Percentiles rank a stretch among this genome's conserved stretches.
These are phyloP conservation scores for Kentomonas sorsogonicus DNA, from an alignment of 208 protist genomes.

Conservation along the genomic window DNA sequence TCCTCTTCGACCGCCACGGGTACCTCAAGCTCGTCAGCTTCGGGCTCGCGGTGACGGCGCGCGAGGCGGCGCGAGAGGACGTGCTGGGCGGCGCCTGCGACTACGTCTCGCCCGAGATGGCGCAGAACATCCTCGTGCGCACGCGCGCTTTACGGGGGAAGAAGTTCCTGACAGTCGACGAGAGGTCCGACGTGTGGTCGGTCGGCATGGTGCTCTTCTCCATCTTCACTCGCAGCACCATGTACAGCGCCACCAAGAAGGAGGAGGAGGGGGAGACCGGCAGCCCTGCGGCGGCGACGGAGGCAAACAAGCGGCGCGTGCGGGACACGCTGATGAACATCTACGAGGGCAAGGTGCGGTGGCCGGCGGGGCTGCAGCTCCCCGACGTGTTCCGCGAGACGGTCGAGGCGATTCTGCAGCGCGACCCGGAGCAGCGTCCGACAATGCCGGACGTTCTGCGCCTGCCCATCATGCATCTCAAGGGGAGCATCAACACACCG, in stretches of 20 bases:
- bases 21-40: slow-evolving; percentile 91
- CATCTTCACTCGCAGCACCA: slow-evolving; percentile 85
- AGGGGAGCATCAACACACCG: no score
- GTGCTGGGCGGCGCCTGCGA: slow-evolving; percentile 86
- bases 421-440: no score
- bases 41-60: slow-evolving; percentile 69
- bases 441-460: no score
- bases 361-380: no score
- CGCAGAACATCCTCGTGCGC: slow-evolving; percentile 82
- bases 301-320: no score
- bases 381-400: no score
- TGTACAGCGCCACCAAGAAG: slow-evolving; percentile 32
- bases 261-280: neutral
- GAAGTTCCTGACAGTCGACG: slow-evolving; percentile 72
- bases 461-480: no score
- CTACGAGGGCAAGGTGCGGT: no score
- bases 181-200: slow-evolving; percentile 80
- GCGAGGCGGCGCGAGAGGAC: slow-evolving; percentile 72
- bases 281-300: neutral
- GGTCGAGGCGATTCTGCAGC: no score
- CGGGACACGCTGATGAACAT: no score
- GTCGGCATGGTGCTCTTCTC: slow-evolving; percentile 87
- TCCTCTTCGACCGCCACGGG: slow-evolving; percentile 84
- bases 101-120: slow-evolving; percentile 93
- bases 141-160: no score